Conservation (phyloP, 768 basidiomycete species). For the Pleurotus tuoliensis region DNA sequence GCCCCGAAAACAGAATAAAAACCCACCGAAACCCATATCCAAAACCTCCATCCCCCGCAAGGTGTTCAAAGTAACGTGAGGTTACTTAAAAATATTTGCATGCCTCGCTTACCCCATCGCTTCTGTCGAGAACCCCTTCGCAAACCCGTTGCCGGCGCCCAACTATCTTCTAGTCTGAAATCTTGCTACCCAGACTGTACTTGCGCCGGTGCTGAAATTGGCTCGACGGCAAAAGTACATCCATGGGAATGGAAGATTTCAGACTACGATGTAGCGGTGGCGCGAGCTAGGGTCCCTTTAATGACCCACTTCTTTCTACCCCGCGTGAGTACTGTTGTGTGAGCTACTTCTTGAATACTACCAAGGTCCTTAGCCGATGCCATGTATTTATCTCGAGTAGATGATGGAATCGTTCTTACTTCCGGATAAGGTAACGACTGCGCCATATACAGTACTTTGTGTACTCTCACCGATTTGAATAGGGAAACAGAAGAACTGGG, state of each 20-base stretch:
- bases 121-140: no score
- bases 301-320: no score
- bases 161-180: conserved; percentile 3
- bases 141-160: not conserved
- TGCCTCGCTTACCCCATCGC: no score
- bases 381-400: no score
- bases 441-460: conserved; percentile 1
- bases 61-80: not conserved
- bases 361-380: no score
- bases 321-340: no score
- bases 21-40: not conserved
- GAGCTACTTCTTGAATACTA: no score
- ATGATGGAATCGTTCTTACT: not conserved
- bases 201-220: not conserved
- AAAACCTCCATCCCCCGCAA: not conserved
- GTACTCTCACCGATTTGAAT: not conserved
- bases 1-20: conserved; percentile 1
- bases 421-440: conserved; percentile 1
- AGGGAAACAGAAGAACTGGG: no score
- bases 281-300: no score
- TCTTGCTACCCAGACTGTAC: conserved; percentile 4
- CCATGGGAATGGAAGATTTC: conserved; percentile 9
- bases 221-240: conserved; percentile 2
- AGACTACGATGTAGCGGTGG: not conserved
- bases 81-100: no score